These are phyloP conservation scores for Lactarius pseudohatsudake DNA, from an alignment of 768 basidiomycete genomes.

Conservation along the genomic window DNA sequence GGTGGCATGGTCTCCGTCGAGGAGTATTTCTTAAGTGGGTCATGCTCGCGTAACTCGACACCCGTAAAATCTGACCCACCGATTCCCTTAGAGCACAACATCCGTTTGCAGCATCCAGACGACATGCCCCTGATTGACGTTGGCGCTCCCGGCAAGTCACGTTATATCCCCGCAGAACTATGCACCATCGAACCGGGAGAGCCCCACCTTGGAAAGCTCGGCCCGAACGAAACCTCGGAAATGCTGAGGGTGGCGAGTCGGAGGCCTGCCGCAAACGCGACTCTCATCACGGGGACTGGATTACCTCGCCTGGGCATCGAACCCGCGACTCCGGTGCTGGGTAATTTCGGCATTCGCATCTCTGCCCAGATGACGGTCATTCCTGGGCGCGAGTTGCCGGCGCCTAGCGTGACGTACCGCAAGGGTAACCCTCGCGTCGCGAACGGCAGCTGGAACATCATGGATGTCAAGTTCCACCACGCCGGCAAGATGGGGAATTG, in stretches of 20 bases:
- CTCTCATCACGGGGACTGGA: slow-evolving; percentile 57
- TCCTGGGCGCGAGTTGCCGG: slow-evolving; percentile 61
- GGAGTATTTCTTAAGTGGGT: slow-evolving; percentile 62
- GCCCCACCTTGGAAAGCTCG: slow-evolving; percentile 60
- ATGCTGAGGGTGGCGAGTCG: slow-evolving; percentile 75
- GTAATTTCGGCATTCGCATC: slow-evolving; percentile 61
- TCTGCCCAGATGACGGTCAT: slow-evolving; percentile 57
- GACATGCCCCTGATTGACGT: slow-evolving; percentile 41
- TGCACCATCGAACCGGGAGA: slow-evolving; percentile 63
- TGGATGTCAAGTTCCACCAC: slow-evolving; percentile 64
- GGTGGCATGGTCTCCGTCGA: slow-evolving; percentile 59
- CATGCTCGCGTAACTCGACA: background rate
- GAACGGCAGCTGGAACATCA: slow-evolving; percentile 77
- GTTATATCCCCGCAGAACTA: slow-evolving; percentile 64
- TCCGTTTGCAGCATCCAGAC: slow-evolving; percentile 43
- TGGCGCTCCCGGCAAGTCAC: slow-evolving; percentile 35
- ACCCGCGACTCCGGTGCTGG: slow-evolving; percentile 38
- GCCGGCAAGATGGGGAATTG: slow-evolving; percentile 54
- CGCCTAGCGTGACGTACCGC: slow-evolving; percentile 58
- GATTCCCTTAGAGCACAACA: slow-evolving; percentile 52
- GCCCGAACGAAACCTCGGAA: slow-evolving; percentile 56
- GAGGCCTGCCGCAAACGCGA: slow-evolving; percentile 57
- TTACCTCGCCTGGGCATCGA: slow-evolving; percentile 55
- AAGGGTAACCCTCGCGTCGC: slow-evolving; percentile 44
- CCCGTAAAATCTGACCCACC: slow-evolving; percentile 4